Evolutionary conservation across 2,329 filamentous ascomycete species (phyloP).

Genomic region (Aspergillus thermomutatus): DNA sequence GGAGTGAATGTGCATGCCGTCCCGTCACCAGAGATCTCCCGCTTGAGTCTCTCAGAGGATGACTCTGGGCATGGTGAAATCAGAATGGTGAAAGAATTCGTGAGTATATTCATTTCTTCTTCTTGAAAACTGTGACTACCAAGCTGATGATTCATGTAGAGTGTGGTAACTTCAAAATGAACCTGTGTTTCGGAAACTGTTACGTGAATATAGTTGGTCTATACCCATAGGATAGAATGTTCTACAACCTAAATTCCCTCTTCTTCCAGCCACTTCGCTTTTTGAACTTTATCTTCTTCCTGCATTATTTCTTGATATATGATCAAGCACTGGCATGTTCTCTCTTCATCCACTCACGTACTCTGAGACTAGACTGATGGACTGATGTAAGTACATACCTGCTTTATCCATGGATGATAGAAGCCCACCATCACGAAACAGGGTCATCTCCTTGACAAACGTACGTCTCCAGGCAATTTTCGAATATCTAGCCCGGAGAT

Average conservation of each 20-base stretch:
- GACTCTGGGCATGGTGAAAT: constrained; percentile 8
- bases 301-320: neutral
- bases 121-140: neutral
- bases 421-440: no score
- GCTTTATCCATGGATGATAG: no score
- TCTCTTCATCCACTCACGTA: no score
- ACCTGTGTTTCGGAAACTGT: neutral
- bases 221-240: neutral
- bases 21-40: neutral
- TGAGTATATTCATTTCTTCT: constrained; percentile 1
- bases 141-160: neutral
- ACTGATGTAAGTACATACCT: no score
- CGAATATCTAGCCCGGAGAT: no score
- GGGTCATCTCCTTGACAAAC: no score
- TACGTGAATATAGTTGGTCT: no score
- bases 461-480: no score
- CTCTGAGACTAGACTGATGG: no score
- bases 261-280: no score
- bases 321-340: no score
- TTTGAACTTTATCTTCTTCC: neutral
- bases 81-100: constrained; percentile 14
- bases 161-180: neutral
- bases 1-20: neutral
- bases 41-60: neutral
- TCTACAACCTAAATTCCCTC: no score